Evolutionary conservation across 345 rosid species (phyloP), one percentile per base, ranked within the genome.

Genomic region (Eucalyptus grandis): DNA sequence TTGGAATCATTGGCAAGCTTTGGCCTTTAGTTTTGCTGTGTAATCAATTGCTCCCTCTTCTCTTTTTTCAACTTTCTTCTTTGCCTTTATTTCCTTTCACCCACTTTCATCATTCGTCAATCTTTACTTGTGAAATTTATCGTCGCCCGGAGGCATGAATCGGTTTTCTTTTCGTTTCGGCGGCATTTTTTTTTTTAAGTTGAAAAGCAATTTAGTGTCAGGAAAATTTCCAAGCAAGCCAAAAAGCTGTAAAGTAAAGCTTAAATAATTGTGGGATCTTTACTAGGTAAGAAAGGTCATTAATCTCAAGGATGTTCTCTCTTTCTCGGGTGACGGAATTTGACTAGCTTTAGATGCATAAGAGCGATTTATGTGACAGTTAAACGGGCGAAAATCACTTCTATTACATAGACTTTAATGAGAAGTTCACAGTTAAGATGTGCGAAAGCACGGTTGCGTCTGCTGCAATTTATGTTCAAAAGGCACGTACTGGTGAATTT

Each of bases 11-110:
- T 88, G 44, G 77, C 85, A 77, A 77, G 85, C 85, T 77, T 77
- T 77, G 90, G 86, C 92, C 91, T 90, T 89, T 87, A 77, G 51
- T 65, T 88, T 90, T 90, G 92, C 90, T 90, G 51, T 92, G 91
- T 93, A 91, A 91, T 91, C 86, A 85, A 77, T 77, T 77, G 2
- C 85, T 77, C 85, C 30, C 47, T 77, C 85, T 90, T 90, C 88
- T 9, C 86, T 31, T 19, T 86, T 60, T 40, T 90, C 43, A 43
- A 62, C 88, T 54, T 49, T 88, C 34, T 44, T 50, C 83, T 85
- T 88, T 65, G 24, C 12, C 24, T 72, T 60, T 90, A 46, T 85
- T 7, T 17, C 60, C 27, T 4, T 72, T 51, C 69, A 65, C 67
- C 54, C 2, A n/a, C 44, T 65, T 87, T 31, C 50, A 86, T 77